Evolutionary conservation across 163 green algal species (phyloP), one percentile per base, ranked within the genome.

Genomic region (Smithsoniella earleae): DNA sequence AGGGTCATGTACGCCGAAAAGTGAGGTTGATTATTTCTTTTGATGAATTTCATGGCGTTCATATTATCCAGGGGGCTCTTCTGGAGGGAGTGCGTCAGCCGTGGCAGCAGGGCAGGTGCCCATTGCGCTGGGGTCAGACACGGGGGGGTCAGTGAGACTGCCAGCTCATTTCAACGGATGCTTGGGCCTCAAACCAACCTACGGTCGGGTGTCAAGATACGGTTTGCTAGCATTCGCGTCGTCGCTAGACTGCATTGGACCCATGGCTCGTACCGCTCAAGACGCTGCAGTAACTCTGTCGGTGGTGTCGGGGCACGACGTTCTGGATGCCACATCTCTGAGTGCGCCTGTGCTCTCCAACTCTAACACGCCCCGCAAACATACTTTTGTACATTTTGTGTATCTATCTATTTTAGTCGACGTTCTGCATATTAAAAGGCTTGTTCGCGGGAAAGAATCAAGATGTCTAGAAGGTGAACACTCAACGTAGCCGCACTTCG

Each of bases 151-250:
- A 81, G 95, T 99, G 20, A 82, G 95, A 3, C 91, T 96, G 80
- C 95, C 95, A 13, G 94, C 95, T 1, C 84, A 89, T 66, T 98
- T 97, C 75, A 98, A 93, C 74, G 95, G 95, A 2, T 83, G 96
- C 1, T 91, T 98, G 8, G 95, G 95, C 4, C 63, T 99, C 16
- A 99, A 99, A 81, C 95, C 95, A 3, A 97, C 86, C 1, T 99
- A 98, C 73, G 95, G 95, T 0, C 82, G 85, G 0, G 85, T 98
- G 5, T 95, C 86, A 0, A 83, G 95, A 5, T 90, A 89, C 73
- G 95, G 95, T n/a, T 78, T 99, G 34, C 83, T 99, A 18, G 86
- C 91, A 0, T 99, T 98, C 75, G 93, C 86, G 1, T 96, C 87
- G 1, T 96, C 86, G 18, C 82, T 99, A 34, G 95, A 99, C 77